Evolutionary conservation across 2,329 filamentous ascomycete genomes (phyloP), one percentile per base, ranked within the genome.

Genomic region (Apiospora koreana): DNA sequence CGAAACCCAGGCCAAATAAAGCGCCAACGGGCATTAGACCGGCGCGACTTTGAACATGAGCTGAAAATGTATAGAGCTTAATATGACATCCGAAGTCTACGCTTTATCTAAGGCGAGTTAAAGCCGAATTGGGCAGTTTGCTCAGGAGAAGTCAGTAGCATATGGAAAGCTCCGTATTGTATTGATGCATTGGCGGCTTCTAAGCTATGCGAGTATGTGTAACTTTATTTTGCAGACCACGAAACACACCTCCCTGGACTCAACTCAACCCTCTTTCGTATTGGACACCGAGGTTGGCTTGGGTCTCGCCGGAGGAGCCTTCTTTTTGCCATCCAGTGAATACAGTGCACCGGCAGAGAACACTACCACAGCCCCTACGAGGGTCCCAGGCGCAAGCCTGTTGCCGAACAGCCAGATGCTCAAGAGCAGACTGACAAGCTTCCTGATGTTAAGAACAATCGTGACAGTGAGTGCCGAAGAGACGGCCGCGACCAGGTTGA

Each of bases 351-450:
- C 96, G 0, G 94, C 94, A 18, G 92, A 88, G 82, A 98, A 99
- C 9, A 99, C 96, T 72, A 98, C 85, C 6, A 89, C 85, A 0
- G 95, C 95, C 3, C 96, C 96, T 5, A 94, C 71, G 68, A 97
- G 81, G 72, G 97, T 97, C 48, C 94, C 92, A 0, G 86, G 82
- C 16, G 92, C 89, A 73, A 99, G 85, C 48, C 87, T 83, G 79
- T 99, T 98, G 6, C 95, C 96, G 82, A 99, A 99, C 1, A 99
- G 81, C 88, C 94, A 95, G 71, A 98, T 97, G 76, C 95, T 98
- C 71, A 98, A 81, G 72, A 98, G 84, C 72, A 98, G 87, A 76
- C 95, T 98, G 69, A 97, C 92, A 25, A 99, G 85, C 82, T 99
- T 99, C 75, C 96, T 89, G 71, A 99, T 93, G 79, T 98, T 99